phyloP scores from a whole-genome alignment of 2,329 filamentous ascomycete genomes.

The Dactylellina drechsleri region DNA sequence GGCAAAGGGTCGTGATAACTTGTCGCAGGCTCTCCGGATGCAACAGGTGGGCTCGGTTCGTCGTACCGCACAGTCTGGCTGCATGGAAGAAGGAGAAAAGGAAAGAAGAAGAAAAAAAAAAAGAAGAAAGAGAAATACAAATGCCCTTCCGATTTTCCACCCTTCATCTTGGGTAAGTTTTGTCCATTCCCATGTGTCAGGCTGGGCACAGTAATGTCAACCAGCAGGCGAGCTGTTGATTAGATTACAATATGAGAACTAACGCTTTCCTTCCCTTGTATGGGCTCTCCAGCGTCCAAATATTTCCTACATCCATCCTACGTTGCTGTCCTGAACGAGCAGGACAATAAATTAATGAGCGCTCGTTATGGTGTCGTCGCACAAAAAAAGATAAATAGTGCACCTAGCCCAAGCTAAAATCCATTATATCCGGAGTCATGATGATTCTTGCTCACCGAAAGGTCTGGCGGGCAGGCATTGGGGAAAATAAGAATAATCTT shows the following conservation, averaged over 20 bases:
- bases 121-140: constrained; percentile 10
- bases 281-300: constrained; percentile 46
- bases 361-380: constrained; percentile 42
- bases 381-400: not conserved
- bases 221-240: constrained; percentile 36
- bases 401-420: constrained; percentile 17
- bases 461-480: constrained; percentile 26
- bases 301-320: constrained; percentile 39
- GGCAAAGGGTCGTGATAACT: constrained; percentile 44
- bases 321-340: constrained; percentile 38
- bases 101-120: not conserved
- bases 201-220: constrained; percentile 32
- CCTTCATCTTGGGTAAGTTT: constrained; percentile 55
- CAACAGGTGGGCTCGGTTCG: constrained; percentile 34
- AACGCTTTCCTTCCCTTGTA: constrained; percentile 21
- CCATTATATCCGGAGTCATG: constrained; percentile 37
- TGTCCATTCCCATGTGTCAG: constrained; percentile 34
- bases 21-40: constrained; percentile 35
- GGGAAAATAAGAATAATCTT: constrained; percentile 51
- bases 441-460: constrained; percentile 8
- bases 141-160: constrained; percentile 28
- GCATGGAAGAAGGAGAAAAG: too few relatives aligned
- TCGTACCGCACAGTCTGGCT: constrained; percentile 8
- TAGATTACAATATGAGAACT: constrained; percentile 35
- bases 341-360: constrained; percentile 42